Percentiles rank a stretch among this genome's conserved stretches.
These are phyloP conservation scores for Pleomassaria siparia DNA, from an alignment of 2,329 filamentous ascomycete species.

Conservation along the genomic window DNA sequence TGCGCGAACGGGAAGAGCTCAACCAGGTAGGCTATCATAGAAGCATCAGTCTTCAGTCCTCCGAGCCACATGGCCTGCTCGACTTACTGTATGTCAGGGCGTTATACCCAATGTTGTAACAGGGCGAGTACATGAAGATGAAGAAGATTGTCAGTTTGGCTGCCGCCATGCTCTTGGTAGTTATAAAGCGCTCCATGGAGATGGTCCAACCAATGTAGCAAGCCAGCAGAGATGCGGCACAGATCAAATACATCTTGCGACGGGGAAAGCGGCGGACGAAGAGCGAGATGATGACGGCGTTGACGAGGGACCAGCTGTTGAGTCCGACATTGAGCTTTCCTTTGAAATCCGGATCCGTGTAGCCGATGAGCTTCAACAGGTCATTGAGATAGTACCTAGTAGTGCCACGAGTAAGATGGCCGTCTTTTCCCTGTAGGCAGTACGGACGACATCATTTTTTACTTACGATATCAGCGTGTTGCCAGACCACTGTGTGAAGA, in stretches of 20 bases:
- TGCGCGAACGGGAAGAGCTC: slow-evolving; percentile 53
- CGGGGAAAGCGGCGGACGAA: slow-evolving; percentile 58
- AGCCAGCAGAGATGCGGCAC: slow-evolving; percentile 34
- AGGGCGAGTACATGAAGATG: slow-evolving; percentile 48
- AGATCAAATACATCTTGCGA: slow-evolving; percentile 56
- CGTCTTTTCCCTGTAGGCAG: too few relatives aligned
- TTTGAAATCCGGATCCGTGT: slow-evolving; percentile 45
- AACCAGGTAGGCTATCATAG: slow-evolving; percentile 47
- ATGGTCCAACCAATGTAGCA: slow-evolving; percentile 41
- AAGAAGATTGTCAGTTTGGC: slow-evolving; percentile 55
- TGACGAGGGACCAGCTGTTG: slow-evolving; percentile 60
- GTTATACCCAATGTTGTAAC: slow-evolving; percentile 66
- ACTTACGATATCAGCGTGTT: slow-evolving; percentile 57
- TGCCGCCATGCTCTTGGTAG: slow-evolving; percentile 34
- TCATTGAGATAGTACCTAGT: slow-evolving; percentile 61
- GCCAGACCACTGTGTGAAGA: slow-evolving; percentile 68
- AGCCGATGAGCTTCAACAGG: slow-evolving; percentile 62
- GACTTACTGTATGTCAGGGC: slow-evolving; percentile 59
- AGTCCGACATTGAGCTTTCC: slow-evolving; percentile 55
- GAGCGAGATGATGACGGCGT: slow-evolving; percentile 58
- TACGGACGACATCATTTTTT: too few relatives aligned
- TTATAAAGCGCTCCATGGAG: slow-evolving; percentile 54
- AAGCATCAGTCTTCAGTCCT: neutral
- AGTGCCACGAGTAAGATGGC: too few relatives aligned
- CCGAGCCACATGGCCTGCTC: neutral